phyloP scores from a whole-genome alignment of 768 basidiomycete genomes.

The Podaxis sp. region DNA sequence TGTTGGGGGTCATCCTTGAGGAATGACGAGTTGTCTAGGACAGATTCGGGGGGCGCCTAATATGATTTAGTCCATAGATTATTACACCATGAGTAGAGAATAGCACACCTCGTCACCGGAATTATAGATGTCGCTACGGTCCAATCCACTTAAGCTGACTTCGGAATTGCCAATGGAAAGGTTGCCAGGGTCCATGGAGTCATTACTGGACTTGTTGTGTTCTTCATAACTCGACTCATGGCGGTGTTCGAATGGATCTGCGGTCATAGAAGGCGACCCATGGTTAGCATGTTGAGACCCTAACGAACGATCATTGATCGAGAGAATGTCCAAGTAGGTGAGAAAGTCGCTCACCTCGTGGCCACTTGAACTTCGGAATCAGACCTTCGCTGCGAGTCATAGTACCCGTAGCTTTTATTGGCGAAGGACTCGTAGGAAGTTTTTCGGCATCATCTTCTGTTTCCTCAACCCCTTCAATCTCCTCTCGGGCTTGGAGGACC shows the following conservation, averaged over 20 bases:
- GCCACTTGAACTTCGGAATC: constrained; percentile 33
- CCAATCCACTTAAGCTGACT: constrained; percentile 22
- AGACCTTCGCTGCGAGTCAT: constrained; percentile 25
- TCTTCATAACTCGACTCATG: constrained; percentile 26
- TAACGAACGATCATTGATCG: constrained; percentile 15
- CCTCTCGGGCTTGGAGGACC: constrained; percentile 27
- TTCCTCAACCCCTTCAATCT: constrained; percentile 24
- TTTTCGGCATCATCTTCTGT: constrained; percentile 28
- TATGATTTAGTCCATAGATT: not conserved
- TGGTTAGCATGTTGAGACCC: constrained; percentile 14
- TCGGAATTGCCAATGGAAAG: constrained; percentile 30
- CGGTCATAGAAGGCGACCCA: constrained; percentile 20
- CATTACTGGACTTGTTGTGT: constrained; percentile 22
- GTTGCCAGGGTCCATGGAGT: constrained; percentile 28
- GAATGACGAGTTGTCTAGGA: constrained; percentile 1
- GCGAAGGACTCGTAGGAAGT: constrained; percentile 38
- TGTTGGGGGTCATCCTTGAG: constrained; percentile 3
- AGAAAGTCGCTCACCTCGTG: constrained; percentile 21
- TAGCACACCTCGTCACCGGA: constrained; percentile 9
- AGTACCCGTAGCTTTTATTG: constrained; percentile 28
- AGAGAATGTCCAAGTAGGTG: not conserved
- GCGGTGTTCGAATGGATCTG: constrained; percentile 26
- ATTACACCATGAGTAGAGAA: not conserved
- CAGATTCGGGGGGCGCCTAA: constrained; percentile 11
- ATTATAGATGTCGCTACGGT: constrained; percentile 10